Conservation (phyloP, 75 land plant species). For the Larix kaempferi region DNA sequence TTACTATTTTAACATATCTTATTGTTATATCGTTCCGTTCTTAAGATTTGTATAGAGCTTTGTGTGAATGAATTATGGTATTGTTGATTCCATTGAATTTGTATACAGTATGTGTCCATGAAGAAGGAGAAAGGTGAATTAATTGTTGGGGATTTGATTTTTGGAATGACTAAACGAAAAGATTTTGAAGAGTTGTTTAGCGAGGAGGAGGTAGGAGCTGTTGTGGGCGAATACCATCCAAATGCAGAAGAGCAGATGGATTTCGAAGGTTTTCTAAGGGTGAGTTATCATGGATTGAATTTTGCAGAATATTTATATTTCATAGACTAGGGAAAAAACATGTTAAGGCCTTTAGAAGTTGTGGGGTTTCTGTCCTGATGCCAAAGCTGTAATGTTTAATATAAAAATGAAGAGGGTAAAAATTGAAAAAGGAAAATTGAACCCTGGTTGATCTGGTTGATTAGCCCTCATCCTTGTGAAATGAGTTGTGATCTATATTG, state of each 20-base stretch:
- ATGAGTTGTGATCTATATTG: not conserved
- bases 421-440: not conserved
- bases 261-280: constrained; percentile 60
- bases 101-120: not conserved
- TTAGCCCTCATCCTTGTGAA: not conserved
- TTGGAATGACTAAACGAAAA: constrained; percentile 55
- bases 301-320: not conserved
- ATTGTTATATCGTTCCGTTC: too few species aligned
- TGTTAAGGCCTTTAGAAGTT: too few species aligned
- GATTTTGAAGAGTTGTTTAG: constrained; percentile 34
- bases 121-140: constrained; percentile 47
- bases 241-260: constrained; percentile 43
- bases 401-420: not conserved
- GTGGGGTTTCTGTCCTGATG: not conserved
- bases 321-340: too few species aligned
- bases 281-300: constrained; percentile 2
- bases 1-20: too few species aligned
- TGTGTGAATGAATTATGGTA: too few species aligned
- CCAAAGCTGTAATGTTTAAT: not conserved
- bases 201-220: constrained; percentile 40
- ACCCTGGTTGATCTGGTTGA: not conserved
- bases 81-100: not conserved
- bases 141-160: constrained; percentile 47
- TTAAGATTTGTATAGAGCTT: too few species aligned
- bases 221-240: constrained; percentile 28